Base-by-base conservation (phyloP, 371 early-diverging fungal genomes). In the Apophysomyces sp. region DNA sequence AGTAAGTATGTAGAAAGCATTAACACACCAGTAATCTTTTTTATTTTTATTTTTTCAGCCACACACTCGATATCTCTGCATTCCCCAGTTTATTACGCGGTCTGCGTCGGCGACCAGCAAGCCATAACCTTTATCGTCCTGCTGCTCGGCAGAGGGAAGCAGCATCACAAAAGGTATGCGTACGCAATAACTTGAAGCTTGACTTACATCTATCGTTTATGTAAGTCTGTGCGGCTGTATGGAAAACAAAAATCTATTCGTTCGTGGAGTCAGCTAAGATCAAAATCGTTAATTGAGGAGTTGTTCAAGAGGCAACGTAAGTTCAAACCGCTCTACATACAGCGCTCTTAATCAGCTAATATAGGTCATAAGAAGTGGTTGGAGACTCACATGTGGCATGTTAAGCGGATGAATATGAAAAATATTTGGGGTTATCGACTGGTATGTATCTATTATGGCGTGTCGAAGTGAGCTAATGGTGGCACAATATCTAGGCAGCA, bases 341-440 rank as follows among this genome's bases (percentile, higher is more conserved):
- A 0, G 15, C 21, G 40, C 24, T 18, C 16, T 57, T 39, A 21
- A 5, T 39, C 9, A 32, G 34, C 13, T 57, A 11, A 27, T 21
- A 18, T 68, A 87, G 88, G 62, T 11, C 74, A 81, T 1, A 88
- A 89, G n/a, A 79, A 85, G 28, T 98, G 98, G 98, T 71, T 98
- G 28, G 96, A 96, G 71, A 98, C 98, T n/a, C 98, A 98, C 75
- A 84, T 98, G 31, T 98, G 98, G 98, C 97, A 98, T 64, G 90
- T 96, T 7, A 98, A 98, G 69, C 84, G 98, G 54, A 93, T 96
- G 91, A 89, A 94, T 54, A 97, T 98, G 98, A 69, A 56, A 24
- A 86, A 93, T 55, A 67, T 85, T n/a, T 96, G 96, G 96, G 96
- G 96, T 0, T 90, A 87, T 68, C 80, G 86, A 59, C 67, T 93